Evolutionary conservation across 495 filamentous ascomycete genomes (phyloP).

Genomic region (Usnea hakonensis): DNA sequence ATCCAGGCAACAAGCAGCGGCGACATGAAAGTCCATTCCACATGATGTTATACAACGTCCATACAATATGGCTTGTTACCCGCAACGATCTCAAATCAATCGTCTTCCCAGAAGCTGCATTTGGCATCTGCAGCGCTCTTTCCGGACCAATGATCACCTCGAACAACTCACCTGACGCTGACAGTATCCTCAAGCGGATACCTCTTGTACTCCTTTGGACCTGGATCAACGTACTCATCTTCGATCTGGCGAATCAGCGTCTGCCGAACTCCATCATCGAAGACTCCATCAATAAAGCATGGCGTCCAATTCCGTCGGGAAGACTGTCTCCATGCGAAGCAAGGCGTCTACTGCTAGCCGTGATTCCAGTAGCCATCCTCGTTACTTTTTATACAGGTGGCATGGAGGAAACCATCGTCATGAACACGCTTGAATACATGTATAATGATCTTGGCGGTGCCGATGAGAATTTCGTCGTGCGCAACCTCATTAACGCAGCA

Average conservation of each 20-base stretch:
- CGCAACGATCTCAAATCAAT: constrained; percentile 37
- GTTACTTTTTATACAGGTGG: constrained; percentile 32
- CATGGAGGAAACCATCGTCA: constrained; percentile 27
- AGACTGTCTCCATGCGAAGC: constrained; percentile 35
- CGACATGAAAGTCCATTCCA: background rate
- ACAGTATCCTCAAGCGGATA: constrained; percentile 15
- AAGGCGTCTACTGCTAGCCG: constrained; percentile 29
- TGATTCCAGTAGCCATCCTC: constrained; percentile 31
- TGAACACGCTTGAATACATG: constrained; percentile 39
- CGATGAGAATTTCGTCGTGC: constrained; percentile 33
- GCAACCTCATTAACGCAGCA: constrained; percentile 41
- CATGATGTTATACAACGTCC: background rate
- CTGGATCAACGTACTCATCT: constrained; percentile 35
- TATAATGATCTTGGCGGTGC: constrained; percentile 49
- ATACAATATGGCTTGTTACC: constrained; percentile 36
- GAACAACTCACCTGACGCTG: constrained; percentile 1
- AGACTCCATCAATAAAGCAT: constrained; percentile 52
- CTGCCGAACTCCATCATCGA: constrained; percentile 39
- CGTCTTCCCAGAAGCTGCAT: constrained; percentile 31
- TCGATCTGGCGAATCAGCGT: constrained; percentile 45
- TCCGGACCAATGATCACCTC: constrained; percentile 24
- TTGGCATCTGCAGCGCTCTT: constrained; percentile 31
- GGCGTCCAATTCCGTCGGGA: constrained; percentile 44
- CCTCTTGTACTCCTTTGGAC: constrained; percentile 17
- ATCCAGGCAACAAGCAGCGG: constrained; percentile 1